Percentiles rank a stretch among this genome's conserved stretches.
Evolutionary conservation across 176 grass and related monocot species (phyloP).

Genomic region (Puccinellia tenuiflora): DNA sequence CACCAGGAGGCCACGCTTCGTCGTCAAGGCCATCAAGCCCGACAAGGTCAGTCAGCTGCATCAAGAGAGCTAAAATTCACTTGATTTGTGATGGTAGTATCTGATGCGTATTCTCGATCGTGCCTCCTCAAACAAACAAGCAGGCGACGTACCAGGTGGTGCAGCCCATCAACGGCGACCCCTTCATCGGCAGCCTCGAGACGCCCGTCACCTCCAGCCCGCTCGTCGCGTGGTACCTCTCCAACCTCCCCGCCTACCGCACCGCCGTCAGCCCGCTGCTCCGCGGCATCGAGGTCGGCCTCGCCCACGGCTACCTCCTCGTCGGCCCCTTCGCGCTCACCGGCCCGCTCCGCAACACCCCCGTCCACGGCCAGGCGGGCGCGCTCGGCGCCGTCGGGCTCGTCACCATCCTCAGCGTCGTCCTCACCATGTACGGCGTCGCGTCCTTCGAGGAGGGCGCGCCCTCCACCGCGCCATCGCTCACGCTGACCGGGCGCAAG

Average conservation of each 20-base stretch:
- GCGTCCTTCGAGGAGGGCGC: constrained; percentile 76
- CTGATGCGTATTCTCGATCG: too few species aligned
- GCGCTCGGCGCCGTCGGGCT: constrained; percentile 69
- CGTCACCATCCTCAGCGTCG: constrained; percentile 83
- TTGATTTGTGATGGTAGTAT: too few species aligned
- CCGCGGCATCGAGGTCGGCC: constrained; percentile 83
- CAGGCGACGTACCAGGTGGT: constrained; percentile 82
- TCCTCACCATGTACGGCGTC: constrained; percentile 83
- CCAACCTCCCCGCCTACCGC: constrained; percentile 96
- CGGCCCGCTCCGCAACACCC: constrained; percentile 89
- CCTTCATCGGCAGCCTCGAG: constrained; percentile 89
- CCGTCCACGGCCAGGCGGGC: constrained; percentile 64
- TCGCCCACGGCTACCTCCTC: constrained; percentile 92
- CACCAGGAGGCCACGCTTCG: constrained; percentile 49
- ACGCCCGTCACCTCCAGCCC: constrained; percentile 91
- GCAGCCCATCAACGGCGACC: constrained; percentile 96
- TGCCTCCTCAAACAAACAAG: too few species aligned
- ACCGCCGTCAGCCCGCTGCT: constrained; percentile 93
- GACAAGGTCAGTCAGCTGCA: constrained; percentile 71
- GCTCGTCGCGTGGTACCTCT: constrained; percentile 85
- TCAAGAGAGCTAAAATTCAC: too few species aligned
- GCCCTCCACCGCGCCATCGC: constrained; percentile 62
- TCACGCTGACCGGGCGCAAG: constrained; percentile 86
- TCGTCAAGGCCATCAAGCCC: constrained; percentile 62
- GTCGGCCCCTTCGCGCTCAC: constrained; percentile 87